Conservation (phyloP, 1,139 yeast species). For the Kodamaea suecica region DNA sequence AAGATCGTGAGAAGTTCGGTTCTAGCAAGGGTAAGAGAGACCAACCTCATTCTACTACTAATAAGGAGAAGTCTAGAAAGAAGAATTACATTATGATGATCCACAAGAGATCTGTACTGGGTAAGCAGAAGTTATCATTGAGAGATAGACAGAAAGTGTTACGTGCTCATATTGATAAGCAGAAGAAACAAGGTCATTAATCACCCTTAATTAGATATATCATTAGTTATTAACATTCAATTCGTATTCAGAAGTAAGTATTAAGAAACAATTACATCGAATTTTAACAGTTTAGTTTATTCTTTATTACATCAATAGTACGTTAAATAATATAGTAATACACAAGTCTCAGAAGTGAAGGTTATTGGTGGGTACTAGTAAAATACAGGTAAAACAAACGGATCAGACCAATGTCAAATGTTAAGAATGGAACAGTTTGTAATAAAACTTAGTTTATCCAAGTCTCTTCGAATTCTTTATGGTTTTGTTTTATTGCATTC, state of each 20-base stretch:
- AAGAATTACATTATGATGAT: constrained; percentile 99
- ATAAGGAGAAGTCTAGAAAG: constrained; percentile 93
- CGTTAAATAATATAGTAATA: constrained; percentile 5
- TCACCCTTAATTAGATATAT: no score
- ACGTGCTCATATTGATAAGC: constrained; percentile 82
- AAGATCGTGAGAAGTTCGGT: constrained; percentile 87
- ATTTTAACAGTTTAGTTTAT: no score
- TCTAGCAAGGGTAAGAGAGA: constrained; percentile 83
- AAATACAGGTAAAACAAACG: background rate
- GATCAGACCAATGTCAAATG: background rate
- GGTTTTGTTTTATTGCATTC: no score
- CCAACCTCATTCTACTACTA: constrained; percentile 82
- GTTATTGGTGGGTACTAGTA: background rate
- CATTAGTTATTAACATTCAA: no score
- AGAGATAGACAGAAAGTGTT: constrained; percentile 87
- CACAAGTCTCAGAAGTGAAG: constrained; percentile 1
- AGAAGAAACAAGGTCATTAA: constrained; percentile 76
- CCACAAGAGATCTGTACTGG: constrained; percentile 90
- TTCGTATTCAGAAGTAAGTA: no score
- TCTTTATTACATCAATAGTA: no score
- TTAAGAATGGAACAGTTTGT: no score
- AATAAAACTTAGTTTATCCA: no score
- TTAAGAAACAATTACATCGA: no score
- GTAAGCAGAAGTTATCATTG: constrained; percentile 84
- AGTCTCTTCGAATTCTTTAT: no score